Evolutionary conservation across 495 filamentous ascomycete genomes (phyloP), one percentile per base, ranked within the genome.

Genomic region (Aspergillus ostianus): DNA sequence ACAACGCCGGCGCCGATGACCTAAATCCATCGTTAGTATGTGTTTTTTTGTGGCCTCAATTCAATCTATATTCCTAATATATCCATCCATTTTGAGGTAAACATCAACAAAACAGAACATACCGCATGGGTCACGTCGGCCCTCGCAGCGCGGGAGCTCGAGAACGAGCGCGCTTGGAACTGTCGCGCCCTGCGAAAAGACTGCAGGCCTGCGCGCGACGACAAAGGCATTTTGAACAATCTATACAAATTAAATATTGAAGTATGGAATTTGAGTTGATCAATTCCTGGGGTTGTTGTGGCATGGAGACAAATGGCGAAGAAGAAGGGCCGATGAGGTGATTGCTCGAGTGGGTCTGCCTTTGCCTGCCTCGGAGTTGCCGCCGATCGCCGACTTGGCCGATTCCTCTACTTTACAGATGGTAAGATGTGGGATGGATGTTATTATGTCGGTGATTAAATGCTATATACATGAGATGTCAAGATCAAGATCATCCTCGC

Each of bases 1-100:
- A 98, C 90, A 2, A 91, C 94, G 19, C 94, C 94, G 58, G 82
- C 94, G 61, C 95, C 94, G 55, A 98, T 90, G 3, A 95, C 84
- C 89, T 92, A 32, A 50, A 19, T 41, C 5, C 36, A 41, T 41
- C 13, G 13, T 41, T 15, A 41, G 36, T 12, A 6, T 4, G 12
- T 41, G 2, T 36, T 12, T 10, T 41, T 2, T 4, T 15, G 2
- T 41, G 1, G 5, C 8, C 10, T 32, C 29, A 32, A 41, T 41
- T 41, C 36, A 41, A 41, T 41, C 3, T 10, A 41, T 1, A 17
- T 2, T 41, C 2, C 10, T 2, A 13, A 41, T 15, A 15, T 17
- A 47, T 17, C 36, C 10, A 17, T 41, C 36, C 36, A 41, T 15
- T 21, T 18, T 19, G 1, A 18, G n/a, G 8, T 23, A 17, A 23